Base-by-base conservation (phyloP, 2,329 filamentous ascomycete genomes). In the Lachnellula subtilissima region DNA sequence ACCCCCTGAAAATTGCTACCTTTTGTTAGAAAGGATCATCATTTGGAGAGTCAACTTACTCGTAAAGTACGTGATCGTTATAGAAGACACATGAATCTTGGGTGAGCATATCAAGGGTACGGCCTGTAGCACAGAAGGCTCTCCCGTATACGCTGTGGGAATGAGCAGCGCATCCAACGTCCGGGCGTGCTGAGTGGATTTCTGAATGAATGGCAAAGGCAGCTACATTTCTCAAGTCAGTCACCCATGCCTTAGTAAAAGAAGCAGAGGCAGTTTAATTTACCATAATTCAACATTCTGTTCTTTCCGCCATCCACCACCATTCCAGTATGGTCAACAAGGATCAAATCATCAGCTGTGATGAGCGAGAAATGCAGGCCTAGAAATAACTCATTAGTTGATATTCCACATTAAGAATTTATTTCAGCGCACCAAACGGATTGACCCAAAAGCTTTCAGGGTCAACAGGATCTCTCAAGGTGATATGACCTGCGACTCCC, bases 101-200 rank as follows among this genome's bases (percentile, higher is more conserved):
- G 1, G 79, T 80, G 47, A 80, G 75, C 64, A 79, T 82, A 57
- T 84, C 80, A 37, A 84, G 74, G 3, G 75, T 75, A 57, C 78
- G 78, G 3, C 84, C 84, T 22, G 85, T 76, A 0, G 82, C 72
- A 63, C 80, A 82, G 72, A 86, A 86, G 5, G 83, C 78, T 59
- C 80, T 77, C 4, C 81, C 81, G 61, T 81, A 77, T 39, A 82
- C 72, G 19, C 75, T 76, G 66, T 83, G 81, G 2, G 75, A 77
- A 65, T 84, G 81, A 3, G 79, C 79, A 9, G 79, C 81, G 53
- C 78, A 79, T 50, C 76, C 69, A 22, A 83, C 77, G 64, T 84
- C 81, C 0, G 80, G 80, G 4, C 81, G 73, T 3, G 81, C 81
- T 40, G 74, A 72, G 64, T 84, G 80, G 11, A 83, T 77, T 28